Percentiles rank a stretch among this genome's conserved stretches.
Evolutionary conservation across 2,329 filamentous ascomycete genomes (phyloP).

Genomic region (Alternaria consortialis): DNA sequence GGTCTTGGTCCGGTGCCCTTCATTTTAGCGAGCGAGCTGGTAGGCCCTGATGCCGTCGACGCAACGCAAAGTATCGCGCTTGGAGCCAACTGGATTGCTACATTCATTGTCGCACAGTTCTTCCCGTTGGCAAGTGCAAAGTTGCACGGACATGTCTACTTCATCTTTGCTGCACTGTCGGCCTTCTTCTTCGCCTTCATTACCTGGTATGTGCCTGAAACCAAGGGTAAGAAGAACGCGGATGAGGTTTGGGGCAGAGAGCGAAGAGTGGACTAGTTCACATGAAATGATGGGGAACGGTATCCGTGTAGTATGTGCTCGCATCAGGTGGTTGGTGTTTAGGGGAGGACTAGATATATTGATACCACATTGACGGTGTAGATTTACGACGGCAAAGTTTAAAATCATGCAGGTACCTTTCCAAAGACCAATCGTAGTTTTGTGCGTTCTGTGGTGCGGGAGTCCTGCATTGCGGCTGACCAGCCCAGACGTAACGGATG

Average conservation of each 20-base stretch:
- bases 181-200: conserved; percentile 76
- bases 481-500: background rate
- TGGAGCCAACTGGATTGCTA: conserved; percentile 87
- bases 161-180: conserved; percentile 84
- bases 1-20: conserved; percentile 95
- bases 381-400: background rate
- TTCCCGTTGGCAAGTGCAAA: conserved; percentile 86
- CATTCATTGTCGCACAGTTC: conserved; percentile 92
- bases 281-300: background rate
- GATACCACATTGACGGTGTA: background rate
- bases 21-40: conserved; percentile 89
- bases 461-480: background rate
- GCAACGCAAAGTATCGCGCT: conserved; percentile 90
- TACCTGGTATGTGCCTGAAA: conserved; percentile 80
- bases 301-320: no score
- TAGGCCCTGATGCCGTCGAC: conserved; percentile 88
- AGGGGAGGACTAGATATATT: background rate
- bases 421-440: background rate
- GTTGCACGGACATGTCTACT: conserved; percentile 87
- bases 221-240: conserved; percentile 80
- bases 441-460: background rate
- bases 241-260: conserved; percentile 91
- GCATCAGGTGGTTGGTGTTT: background rate
- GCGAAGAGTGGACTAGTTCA: conserved; percentile 44
- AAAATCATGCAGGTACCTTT: background rate